Base-by-base conservation (phyloP, 352 stramenopile species). In the Phytophthora podocarpi region DNA sequence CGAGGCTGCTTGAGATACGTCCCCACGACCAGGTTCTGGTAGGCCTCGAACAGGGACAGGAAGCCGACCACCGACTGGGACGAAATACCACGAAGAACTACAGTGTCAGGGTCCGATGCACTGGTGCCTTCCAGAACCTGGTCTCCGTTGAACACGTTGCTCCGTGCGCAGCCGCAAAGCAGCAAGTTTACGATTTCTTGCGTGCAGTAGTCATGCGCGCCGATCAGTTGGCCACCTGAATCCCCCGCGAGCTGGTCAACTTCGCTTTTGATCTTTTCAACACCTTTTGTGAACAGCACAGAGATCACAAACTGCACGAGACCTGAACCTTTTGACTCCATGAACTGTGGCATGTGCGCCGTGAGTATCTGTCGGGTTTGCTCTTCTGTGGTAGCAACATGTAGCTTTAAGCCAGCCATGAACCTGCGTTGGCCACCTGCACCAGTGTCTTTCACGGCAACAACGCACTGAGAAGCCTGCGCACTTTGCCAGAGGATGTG, bases 131-230 rank as follows among this genome's bases (percentile, higher is more conserved):
- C 91, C 18, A 90, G 72, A 52, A 96, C 79, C 23, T 73, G 83
- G 9, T 76, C 62, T 11, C 96, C 93, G 63, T 99, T 83, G 72
- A 99, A 99, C 2, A 98, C 91, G 58, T 98, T 98, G 69, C 89
- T 97, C 50, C 78, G 82, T 6, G 95, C 95, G 34, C 90, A 80
- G 8, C 97, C 97, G 20, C 89, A 89, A 6, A 99, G 70, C n/a
- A 99, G 67, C 32, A 99, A 64, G 76, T 99, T 99, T 7, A 99
- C 97, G 21, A 99, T 79, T 66, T 99, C 97, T 56, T 99, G 95
- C 0, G 85, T 95, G 50, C 89, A 95, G 41, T 97, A 97, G 54
- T 96, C 87, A 56, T 97, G 89, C 0, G 65, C 70, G 11, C 90
- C 90, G 32, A 97, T 92, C 35, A 97, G 72, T 53, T 85, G 80